phyloP scores from a whole-genome alignment of 2,329 filamentous ascomycete genomes.

The Monilinia aucupariae region DNA sequence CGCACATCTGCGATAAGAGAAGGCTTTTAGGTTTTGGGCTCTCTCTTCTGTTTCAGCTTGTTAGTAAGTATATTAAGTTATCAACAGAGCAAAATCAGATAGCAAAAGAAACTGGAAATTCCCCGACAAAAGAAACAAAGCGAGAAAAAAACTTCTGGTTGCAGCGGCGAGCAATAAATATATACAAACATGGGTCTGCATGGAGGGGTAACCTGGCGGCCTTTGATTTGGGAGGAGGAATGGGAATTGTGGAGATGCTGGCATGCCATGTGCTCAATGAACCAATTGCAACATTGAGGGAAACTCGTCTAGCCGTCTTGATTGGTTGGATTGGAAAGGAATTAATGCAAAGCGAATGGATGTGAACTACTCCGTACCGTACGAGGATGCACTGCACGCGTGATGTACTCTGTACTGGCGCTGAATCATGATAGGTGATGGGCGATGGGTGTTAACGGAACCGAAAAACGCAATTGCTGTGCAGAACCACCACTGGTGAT shows the following conservation, averaged over 20 bases:
- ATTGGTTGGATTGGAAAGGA: conserved; percentile 6
- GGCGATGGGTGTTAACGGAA: background rate
- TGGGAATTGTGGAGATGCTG: conserved; percentile 11
- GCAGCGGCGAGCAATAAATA: conserved; percentile 9
- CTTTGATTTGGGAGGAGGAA: conserved; percentile 13
- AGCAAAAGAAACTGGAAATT: background rate
- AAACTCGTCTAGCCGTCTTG: background rate
- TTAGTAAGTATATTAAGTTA: background rate
- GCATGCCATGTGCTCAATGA: conserved; percentile 8
- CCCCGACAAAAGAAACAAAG: background rate
- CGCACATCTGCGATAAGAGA: conserved; percentile 2
- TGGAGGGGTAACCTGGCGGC: conserved; percentile 17
- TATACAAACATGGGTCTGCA: conserved; percentile 3
- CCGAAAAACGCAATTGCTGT: background rate
- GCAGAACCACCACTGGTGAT: background rate
- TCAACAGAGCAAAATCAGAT: background rate
- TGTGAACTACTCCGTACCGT: background rate
- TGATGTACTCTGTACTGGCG: background rate
- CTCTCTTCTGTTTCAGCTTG: background rate
- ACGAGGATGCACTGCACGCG: conserved; percentile 10
- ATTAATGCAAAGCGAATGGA: background rate
- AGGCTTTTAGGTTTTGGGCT: background rate
- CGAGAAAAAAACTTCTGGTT: background rate
- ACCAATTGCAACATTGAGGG: conserved; percentile 6
- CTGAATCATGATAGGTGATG: conserved; percentile 3